Evolutionary conservation across 805 yeast species (phyloP).

Genomic region (Metschnikowia corniflorae): DNA sequence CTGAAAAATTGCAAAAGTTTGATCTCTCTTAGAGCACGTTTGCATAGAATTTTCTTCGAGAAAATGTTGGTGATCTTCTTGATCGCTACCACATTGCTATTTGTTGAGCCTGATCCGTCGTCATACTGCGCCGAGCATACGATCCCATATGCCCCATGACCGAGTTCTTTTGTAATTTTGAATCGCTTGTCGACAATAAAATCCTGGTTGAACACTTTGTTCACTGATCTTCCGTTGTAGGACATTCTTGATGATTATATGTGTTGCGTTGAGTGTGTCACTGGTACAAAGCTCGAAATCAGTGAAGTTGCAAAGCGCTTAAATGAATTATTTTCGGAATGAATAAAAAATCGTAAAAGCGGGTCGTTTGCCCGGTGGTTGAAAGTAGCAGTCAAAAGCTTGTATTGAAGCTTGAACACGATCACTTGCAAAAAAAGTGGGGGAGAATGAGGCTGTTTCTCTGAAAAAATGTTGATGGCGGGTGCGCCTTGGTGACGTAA

Average conservation of each 20-base stretch:
- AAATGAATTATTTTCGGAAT: no score
- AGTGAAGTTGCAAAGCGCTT: no score
- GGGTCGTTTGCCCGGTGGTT: no score
- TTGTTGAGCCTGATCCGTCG: slow-evolving; percentile 46
- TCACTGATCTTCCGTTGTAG: slow-evolving; percentile 34
- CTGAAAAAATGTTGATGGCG: no score
- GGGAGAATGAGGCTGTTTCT: no score
- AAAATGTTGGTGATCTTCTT: slow-evolving; percentile 95
- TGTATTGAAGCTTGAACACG: no score
- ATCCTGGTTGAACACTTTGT: slow-evolving; percentile 67
- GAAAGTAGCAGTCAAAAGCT: no score
- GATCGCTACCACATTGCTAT: slow-evolving; percentile 68
- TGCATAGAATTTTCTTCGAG: slow-evolving; percentile 84
- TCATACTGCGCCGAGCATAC: slow-evolving; percentile 93
- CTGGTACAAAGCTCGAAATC: no score
- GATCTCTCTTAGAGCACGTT: slow-evolving; percentile 86
- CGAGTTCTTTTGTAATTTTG: slow-evolving; percentile 86
- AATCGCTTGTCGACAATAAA: slow-evolving; percentile 88
- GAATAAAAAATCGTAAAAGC: no score
- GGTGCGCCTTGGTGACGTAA: no score
- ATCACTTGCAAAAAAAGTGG: no score
- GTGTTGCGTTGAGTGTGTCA: no score
- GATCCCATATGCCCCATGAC: slow-evolving; percentile 97
- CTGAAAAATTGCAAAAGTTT: slow-evolving; percentile 88
- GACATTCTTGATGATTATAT: slow-evolving; percentile 6